Percentiles rank a stretch among this genome's conserved stretches.
These are phyloP conservation scores for Podospora conica DNA, from an alignment of 495 filamentous ascomycete genomes.

Conservation along the genomic window DNA sequence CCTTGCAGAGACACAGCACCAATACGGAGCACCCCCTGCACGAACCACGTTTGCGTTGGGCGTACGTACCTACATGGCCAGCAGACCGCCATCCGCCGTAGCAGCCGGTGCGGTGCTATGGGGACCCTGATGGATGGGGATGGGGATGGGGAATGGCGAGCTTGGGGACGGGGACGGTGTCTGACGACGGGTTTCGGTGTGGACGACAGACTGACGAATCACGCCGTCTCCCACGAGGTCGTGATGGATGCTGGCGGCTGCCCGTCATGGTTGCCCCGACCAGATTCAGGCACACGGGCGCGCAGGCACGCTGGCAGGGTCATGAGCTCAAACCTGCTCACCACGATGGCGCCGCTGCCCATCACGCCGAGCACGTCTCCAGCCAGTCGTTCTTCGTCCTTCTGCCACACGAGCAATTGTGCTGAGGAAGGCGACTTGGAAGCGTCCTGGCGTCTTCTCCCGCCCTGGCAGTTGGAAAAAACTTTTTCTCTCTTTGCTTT, in stretches of 20 bases:
- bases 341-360: not conserved
- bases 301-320: slow-evolving; percentile 9
- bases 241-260: not conserved
- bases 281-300: slow-evolving; percentile 9
- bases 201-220: slow-evolving; percentile 10
- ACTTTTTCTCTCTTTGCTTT: not conserved
- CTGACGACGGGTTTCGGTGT: slow-evolving; percentile 7
- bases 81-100: not conserved
- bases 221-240: not conserved
- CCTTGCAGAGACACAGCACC: not conserved
- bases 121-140: not conserved
- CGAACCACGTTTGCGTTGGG: not conserved
- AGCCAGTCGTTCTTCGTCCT: slow-evolving; percentile 7
- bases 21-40: not conserved
- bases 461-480: not conserved
- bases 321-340: slow-evolving; percentile 13
- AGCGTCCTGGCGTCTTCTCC: not conserved
- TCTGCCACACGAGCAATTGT: not conserved
- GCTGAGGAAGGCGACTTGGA: not conserved
- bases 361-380: slow-evolving; percentile 16
- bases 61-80: not conserved
- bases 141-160: not conserved
- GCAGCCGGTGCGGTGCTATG: not conserved
- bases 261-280: slow-evolving; percentile 3
- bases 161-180: not conserved